A percentile compares a stretch with the other conserved stretches of the same genome.
Evolutionary conservation across 2,329 filamentous ascomycete species (phyloP).

Genomic region (Fusarium irregulare): DNA sequence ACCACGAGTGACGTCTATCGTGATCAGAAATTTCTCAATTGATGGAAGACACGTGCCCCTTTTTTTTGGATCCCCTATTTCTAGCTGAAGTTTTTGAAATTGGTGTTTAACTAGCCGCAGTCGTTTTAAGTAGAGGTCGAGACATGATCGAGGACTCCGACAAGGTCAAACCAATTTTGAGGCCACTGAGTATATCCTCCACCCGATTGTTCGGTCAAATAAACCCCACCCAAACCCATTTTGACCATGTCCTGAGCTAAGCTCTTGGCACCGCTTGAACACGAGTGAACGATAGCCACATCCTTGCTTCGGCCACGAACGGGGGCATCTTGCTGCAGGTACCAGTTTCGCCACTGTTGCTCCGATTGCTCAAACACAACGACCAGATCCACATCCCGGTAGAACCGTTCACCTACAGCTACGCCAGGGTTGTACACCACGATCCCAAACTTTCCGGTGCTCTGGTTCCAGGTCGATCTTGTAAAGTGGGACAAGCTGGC

Average conservation of each 20-base stretch:
- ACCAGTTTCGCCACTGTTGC: conserved; percentile 1
- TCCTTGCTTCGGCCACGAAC: neutral
- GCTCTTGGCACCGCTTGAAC: conserved; percentile 2
- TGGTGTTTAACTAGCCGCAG: neutral
- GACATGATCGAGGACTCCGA: neutral
- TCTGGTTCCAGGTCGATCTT: neutral
- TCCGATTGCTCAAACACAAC: conserved; percentile 6
- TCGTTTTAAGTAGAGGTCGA: neutral
- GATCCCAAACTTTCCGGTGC: neutral
- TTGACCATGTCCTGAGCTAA: conserved; percentile 10
- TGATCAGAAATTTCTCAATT: neutral
- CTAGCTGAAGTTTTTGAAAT: neutral
- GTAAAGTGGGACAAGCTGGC: conserved; percentile 18
- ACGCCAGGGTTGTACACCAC: conserved; percentile 5
- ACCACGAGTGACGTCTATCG: neutral
- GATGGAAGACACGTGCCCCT: neutral
- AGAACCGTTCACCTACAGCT: neutral
- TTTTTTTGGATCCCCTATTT: neutral
- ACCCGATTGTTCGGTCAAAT: conserved; percentile 27
- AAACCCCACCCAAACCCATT: conserved; percentile 22
- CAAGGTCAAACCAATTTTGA: neutral
- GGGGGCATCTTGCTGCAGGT: neutral
- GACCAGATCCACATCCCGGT: neutral
- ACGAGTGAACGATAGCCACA: conserved; percentile 32
- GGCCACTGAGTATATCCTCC: conserved; percentile 36